A percentile compares a stretch with the other conserved stretches of the same genome.
Conservation (phyloP, 1,284 basidiomycete genomes). For the Apiotrichum veenhuisii region DNA sequence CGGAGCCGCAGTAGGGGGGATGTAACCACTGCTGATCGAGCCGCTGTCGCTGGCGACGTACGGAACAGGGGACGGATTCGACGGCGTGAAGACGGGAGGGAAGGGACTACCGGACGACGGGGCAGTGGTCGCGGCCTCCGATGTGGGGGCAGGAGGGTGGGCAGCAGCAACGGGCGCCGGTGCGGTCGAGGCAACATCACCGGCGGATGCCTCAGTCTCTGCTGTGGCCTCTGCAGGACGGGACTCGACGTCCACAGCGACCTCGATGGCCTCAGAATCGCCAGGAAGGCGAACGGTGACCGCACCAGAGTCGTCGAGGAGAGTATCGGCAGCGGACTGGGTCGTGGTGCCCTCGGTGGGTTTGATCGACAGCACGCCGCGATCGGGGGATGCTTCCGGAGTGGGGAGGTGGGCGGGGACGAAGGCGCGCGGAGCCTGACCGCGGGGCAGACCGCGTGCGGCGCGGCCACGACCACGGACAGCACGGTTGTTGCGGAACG, state of each 20-base stretch:
- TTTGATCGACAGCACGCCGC: constrained; percentile 5
- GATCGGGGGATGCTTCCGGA: constrained; percentile 19
- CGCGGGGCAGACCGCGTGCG: constrained; percentile 4
- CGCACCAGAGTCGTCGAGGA: constrained; percentile 26
- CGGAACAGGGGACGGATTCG: constrained; percentile 15
- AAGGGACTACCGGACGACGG: constrained; percentile 5
- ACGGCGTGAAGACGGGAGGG: constrained; percentile 17
- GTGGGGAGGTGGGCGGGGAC: constrained; percentile 13
- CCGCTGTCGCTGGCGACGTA: constrained; percentile 32
- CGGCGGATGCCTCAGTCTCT: too few species aligned
- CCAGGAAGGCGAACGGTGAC: constrained; percentile 38
- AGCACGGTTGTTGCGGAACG: constrained; percentile 11
- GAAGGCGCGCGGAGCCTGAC: constrained; percentile 3
- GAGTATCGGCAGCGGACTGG: constrained; percentile 22
- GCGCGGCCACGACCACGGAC: constrained; percentile 16
- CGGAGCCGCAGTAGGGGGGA: constrained; percentile 6
- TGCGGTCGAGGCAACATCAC: too few species aligned
- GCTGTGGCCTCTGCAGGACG: constrained; percentile 6
- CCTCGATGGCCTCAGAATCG: constrained; percentile 5
- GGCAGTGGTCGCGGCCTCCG: neutral
- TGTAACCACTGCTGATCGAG: constrained; percentile 24
- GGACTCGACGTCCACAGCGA: neutral
- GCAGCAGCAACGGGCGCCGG: neutral
- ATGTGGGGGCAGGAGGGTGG: neutral
- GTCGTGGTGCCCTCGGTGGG: constrained; percentile 14